Evolutionary conservation across 2,329 filamentous ascomycete genomes (phyloP), one percentile per base, ranked within the genome.

Genomic region (Colletotrichum paranaense): DNA sequence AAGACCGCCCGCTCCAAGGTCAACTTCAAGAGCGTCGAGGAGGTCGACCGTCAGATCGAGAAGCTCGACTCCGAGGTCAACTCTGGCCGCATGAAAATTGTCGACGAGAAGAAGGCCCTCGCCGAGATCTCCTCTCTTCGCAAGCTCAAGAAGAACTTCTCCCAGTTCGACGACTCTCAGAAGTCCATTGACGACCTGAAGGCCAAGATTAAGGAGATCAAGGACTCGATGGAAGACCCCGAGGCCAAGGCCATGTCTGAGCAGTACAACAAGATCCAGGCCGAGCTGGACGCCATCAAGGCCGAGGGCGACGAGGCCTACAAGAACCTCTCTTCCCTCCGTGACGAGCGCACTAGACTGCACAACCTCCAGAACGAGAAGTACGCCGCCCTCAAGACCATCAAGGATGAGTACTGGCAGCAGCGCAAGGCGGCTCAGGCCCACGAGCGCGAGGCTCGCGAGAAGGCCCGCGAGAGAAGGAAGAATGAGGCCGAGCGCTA

Each of bases 41-140:
- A 98, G 75, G 87, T 99, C 76, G 95, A 98, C 82, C 88, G 89
- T 75, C 91, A 97, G 84, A 97, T 98, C 78, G 89, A 90, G 73
- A 88, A 88, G 65, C 91, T 98, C 67, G 94, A 98, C 77, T 92
- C 92, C 84, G 90, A 96, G 82, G 95, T 98, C 78, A 94, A 97
- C 82, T 90, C 92, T 46, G 96, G 96, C 76, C 93, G 90, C 82
- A 95, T 99, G 93, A 97, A 95, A 86, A 88, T 99, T 64, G 97
- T 98, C 12, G 97, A 99, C 79, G 97, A 98, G 90, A 97, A 95
- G 89, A 98, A 98, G 90, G 92, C 94, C 9, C 88, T 98, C 24
- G 86, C 90, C 63, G 95, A 98, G 79, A 92, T 98, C 78, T 94
- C 93, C 62, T 92, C 86, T 82, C 87, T 98, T 77, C 92, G 93